Conservation (phyloP, 2,329 filamentous ascomycete species). For the Mycosphaerella sp. region DNA sequence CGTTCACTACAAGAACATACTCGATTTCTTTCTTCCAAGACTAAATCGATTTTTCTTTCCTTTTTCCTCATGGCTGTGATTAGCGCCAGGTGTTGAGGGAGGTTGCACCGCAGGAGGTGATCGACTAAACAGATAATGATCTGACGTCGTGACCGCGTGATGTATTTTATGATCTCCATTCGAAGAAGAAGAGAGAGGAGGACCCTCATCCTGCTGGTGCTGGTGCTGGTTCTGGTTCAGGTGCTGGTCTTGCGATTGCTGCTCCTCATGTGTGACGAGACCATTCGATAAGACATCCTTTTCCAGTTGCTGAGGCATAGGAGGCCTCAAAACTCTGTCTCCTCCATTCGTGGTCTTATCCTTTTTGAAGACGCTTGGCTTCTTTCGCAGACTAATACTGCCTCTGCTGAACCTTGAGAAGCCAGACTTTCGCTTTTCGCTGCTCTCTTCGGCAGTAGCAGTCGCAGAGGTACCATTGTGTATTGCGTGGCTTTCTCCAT, state of each 20-base stretch:
- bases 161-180: slow-evolving; percentile 4
- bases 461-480: neutral
- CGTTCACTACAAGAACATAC: slow-evolving; percentile 3
- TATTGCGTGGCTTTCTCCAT: slow-evolving; percentile 19
- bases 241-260: neutral
- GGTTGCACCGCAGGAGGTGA: slow-evolving; percentile 21
- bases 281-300: slow-evolving; percentile 1
- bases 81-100: neutral
- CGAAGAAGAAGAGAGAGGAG: neutral
- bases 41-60: slow-evolving; percentile 60
- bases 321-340: neutral
- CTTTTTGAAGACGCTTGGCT: slow-evolving; percentile 6
- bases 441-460: slow-evolving; percentile 31
- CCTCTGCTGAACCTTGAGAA: slow-evolving; percentile 7
- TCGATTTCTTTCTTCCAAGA: slow-evolving; percentile 65
- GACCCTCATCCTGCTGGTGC: neutral
- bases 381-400: slow-evolving; percentile 7
- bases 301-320: neutral
- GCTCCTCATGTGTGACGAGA: neutral
- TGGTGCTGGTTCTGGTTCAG: neutral
- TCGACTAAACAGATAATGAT: neutral
- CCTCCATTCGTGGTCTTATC: slow-evolving; percentile 6
- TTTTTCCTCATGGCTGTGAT: slow-evolving; percentile 26
- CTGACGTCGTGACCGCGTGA: neutral
- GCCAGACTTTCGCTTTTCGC: slow-evolving; percentile 21